Conservation (phyloP, 202 grass and related monocot species). For the Setaria italica region DNA sequence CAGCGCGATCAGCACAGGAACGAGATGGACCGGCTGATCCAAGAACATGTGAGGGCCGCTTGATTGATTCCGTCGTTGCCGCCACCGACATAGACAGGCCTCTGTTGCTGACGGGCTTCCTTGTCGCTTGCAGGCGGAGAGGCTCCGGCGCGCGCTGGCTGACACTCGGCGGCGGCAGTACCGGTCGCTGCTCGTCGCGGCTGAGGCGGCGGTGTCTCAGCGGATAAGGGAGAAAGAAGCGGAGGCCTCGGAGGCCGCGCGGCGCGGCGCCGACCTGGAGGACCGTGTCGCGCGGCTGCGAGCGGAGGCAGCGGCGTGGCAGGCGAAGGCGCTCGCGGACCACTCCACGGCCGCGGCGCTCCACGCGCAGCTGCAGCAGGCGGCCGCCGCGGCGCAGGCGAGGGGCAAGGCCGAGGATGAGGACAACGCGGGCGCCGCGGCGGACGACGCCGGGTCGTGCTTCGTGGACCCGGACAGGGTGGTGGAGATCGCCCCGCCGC, state of each 20-base stretch:
- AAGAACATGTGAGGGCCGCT: constrained; percentile 49
- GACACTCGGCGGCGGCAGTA: constrained; percentile 54
- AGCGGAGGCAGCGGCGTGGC: constrained; percentile 62
- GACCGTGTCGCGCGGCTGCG: constrained; percentile 52
- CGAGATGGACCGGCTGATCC: constrained; percentile 61
- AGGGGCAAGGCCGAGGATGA: constrained; percentile 24
- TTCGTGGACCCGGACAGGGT: constrained; percentile 65
- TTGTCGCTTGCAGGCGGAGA: constrained; percentile 46
- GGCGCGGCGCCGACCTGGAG: constrained; percentile 61
- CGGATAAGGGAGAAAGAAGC: constrained; percentile 59
- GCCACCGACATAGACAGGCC: background rate
- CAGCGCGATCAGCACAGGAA: constrained; percentile 45
- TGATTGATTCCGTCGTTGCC: background rate
- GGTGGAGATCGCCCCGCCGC: constrained; percentile 32
- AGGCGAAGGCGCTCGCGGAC: constrained; percentile 62
- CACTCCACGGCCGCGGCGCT: constrained; percentile 61
- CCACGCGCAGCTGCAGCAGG: constrained; percentile 67
- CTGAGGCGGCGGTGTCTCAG: constrained; percentile 41
- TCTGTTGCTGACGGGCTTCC: background rate
- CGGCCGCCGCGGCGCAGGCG: constrained; percentile 24
- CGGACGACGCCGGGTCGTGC: constrained; percentile 66
- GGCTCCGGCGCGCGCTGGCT: constrained; percentile 55
- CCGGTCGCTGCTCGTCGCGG: constrained; percentile 46
- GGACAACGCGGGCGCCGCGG: constrained; percentile 6
- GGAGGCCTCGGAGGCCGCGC: constrained; percentile 45